Evolutionary conservation across 257 asterid genomes (phyloP), one percentile per base, ranked within the genome.

Genomic region (Jaltomata sinuosa): DNA sequence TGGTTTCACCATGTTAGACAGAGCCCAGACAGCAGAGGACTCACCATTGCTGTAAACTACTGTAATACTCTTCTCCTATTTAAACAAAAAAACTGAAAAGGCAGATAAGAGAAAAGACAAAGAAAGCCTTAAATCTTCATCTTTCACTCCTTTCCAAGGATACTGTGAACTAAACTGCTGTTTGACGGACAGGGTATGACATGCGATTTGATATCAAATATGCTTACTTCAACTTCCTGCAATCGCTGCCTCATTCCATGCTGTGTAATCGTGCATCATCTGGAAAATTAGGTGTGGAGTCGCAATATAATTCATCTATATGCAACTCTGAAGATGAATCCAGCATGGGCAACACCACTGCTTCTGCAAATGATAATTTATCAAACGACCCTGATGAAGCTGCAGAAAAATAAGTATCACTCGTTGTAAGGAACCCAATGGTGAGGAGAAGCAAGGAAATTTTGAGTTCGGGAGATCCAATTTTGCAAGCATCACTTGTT

Each of bases 1-100:
- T 96, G 99, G 98, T 96, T 93, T 88, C 98, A 94, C 87, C 97
- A 96, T 80, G 98, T 94, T 83, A 88, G 89, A 80, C 99, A 94
- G 90, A 88, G 85, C 86, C 90, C 91, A 25, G 98, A 94, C 81
- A 90, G 89, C 3, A 81, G 90, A 25, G 93, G 94, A 83, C 96
- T 96, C 85, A 89, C 97, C 11, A 90, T 96, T 8, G 98, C 99
- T 7, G 85, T 96, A 64, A 94, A 96, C 92, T 94, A 93, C 85
- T 96, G 98, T 96, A 91, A 87, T 65, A 74, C 31, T 50, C 21
- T 16, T 61, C 59, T 77, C 85, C 71, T 84, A n/a, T 45, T 74
- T 25, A 25, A 38, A 2, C 59, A 74, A 74, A 15, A 32, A 45
- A 74, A 4, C 38, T 22, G 57, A 74, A 42, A 6, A 4, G 10